Base-by-base conservation (phyloP, 2,329 filamentous ascomycete genomes). In the Karstenula rhodostoma region DNA sequence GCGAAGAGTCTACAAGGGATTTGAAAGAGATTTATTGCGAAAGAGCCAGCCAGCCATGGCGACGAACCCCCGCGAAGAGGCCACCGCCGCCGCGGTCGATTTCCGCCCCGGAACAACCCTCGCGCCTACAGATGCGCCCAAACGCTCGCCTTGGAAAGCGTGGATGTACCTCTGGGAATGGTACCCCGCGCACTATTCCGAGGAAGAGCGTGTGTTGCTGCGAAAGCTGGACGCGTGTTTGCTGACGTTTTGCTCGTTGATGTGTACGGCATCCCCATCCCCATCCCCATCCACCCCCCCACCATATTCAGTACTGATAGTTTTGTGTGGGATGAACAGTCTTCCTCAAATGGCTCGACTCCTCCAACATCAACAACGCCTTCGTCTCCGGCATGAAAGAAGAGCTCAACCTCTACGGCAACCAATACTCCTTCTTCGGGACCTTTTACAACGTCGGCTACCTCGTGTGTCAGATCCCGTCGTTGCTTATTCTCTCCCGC, bases 371-470 rank as follows among this genome's bases (percentile, higher is more conserved):
- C 64, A 73, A 71, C 46, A 89, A 86, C 80, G 80, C 73, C 61
- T 76, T 77, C 33, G 75, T 81, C 6, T 74, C 75, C 6, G 74
- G 76, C 40, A 73, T 78, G 62, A 75, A 69, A 40, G 69, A 70
- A 53, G 71, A 75, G 40, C 60, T 75, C 2, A 56, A 66, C 4
- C 67, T 79, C n/a, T 69, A 74, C 23, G 87, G 86, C 2, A 87
- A 90, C 56, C 81, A 90, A 67, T 91, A 91, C 63, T 78, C 72
- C 1, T 65, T 76, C 1, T 77, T 77, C 54, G 71, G 74, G 42
- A 80, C 90, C 0, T 88, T 76, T 44, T 77, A 78, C 65, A 76
- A 78, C n/a, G 67, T 74, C 4, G 77, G 77, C 8, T 79, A 79
- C 56, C 69, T 79, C 15, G 73, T 79, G 15, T 78, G 77, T 40